These are phyloP conservation scores for Hura crepitans DNA, from an alignment of 441 rosid genomes.

Conservation along the genomic window DNA sequence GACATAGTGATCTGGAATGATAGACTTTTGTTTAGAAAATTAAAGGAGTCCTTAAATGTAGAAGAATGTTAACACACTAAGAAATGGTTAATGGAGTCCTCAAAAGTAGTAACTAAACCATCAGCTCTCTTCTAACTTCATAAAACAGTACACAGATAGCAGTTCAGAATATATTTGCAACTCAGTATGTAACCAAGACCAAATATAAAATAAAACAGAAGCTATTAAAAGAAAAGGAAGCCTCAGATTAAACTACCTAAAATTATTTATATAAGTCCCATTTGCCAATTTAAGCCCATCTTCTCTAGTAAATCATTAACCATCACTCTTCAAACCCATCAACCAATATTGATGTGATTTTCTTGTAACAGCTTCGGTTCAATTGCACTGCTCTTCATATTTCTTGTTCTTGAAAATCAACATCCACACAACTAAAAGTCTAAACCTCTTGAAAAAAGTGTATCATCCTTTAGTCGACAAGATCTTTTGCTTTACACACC, in stretches of 20 bases:
- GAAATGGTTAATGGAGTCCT: conserved; percentile 8
- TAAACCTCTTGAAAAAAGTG: neutral
- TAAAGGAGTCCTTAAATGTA: neutral
- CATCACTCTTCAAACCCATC: neutral
- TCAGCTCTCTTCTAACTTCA: neutral
- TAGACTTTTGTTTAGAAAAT: no score
- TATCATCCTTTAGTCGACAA: neutral
- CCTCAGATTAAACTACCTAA: neutral
- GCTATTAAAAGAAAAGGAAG: no score
- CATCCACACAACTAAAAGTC: neutral
- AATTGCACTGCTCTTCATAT: neutral
- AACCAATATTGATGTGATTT: neutral
- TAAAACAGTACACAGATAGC: neutral
- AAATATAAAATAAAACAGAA: no score
- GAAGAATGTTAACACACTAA: neutral
- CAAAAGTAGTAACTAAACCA: neutral
- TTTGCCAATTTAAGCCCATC: neutral
- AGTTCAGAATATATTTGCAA: no score
- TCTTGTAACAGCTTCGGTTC: neutral
- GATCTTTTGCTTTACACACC: neutral
- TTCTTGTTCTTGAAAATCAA: neutral
- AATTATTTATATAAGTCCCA: neutral
- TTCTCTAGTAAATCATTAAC: neutral
- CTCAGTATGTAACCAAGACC: neutral
- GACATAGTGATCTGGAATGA: neutral